A percentile compares a stretch with the other conserved stretches of the same genome.
Evolutionary conservation across 441 rosid species (phyloP).

Genomic region (Aleurites moluccanus): DNA sequence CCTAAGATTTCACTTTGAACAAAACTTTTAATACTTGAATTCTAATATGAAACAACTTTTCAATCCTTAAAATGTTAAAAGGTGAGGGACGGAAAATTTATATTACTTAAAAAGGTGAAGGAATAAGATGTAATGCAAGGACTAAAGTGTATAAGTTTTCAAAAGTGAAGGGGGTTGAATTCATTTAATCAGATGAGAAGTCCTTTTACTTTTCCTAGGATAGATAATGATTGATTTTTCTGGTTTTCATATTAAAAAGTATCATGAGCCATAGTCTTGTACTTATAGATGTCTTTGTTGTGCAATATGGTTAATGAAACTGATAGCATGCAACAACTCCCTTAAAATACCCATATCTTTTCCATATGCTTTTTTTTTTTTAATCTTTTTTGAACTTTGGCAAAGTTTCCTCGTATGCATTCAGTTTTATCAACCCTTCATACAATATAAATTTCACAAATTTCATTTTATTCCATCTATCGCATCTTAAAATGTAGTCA

Average conservation of each 20-base stretch:
- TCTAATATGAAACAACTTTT: no score
- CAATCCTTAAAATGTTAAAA: no score
- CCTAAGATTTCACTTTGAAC: no score
- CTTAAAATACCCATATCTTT: not conserved
- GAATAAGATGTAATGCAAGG: no score
- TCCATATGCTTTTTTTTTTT: not conserved
- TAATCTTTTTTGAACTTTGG: not conserved
- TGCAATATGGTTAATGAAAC: no score
- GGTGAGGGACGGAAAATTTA: no score
- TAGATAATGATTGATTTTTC: not conserved
- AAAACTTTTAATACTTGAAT: no score
- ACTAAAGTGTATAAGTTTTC: no score
- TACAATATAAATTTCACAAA: not conserved
- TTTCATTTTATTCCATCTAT: not conserved
- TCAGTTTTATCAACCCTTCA: not conserved
- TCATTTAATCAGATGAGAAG: no score
- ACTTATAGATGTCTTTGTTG: not conserved
- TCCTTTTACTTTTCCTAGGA: not conserved
- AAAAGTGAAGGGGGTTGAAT: no score
- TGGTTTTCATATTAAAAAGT: not conserved
- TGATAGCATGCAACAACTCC: not conserved
- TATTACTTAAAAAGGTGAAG: no score
- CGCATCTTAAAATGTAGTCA: not conserved
- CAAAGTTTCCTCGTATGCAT: not conserved
- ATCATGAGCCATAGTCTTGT: not conserved